A percentile compares a stretch with the other conserved stretches of the same genome.
Evolutionary conservation across 345 rosid genomes (phyloP).

Genomic region (Combretum micranthum): DNA sequence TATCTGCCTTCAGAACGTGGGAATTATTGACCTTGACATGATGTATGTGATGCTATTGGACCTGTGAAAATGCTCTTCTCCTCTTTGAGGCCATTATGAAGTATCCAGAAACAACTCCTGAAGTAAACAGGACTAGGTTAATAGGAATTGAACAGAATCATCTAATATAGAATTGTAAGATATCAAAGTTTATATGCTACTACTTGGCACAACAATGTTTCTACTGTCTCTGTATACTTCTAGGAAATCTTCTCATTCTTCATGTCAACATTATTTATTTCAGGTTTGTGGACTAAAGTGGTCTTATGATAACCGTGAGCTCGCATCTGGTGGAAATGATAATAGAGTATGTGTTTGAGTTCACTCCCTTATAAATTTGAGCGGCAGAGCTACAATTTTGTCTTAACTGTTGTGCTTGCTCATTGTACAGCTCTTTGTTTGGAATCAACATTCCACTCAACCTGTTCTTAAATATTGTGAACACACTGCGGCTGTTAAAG

Average conservation of each 20-base stretch:
- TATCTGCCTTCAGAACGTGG: too few relatives aligned
- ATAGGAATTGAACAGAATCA: too few relatives aligned
- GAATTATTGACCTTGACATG: too few relatives aligned
- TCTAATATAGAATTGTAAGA: neutral
- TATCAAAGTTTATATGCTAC: constrained; percentile 2
- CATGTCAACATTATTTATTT: constrained; percentile 9
- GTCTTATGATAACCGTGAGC: constrained; percentile 95
- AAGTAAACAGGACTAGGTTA: too few relatives aligned
- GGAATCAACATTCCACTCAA: constrained; percentile 95
- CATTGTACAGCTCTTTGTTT: constrained; percentile 72
- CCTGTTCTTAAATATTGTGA: constrained; percentile 86
- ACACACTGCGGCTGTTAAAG: constrained; percentile 98
- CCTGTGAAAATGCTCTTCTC: too few relatives aligned
- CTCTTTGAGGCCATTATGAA: too few relatives aligned
- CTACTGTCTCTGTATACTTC: too few relatives aligned
- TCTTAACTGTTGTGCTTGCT: constrained; percentile 6
- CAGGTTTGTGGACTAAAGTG: constrained; percentile 96
- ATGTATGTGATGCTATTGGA: too few relatives aligned
- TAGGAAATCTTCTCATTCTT: too few relatives aligned
- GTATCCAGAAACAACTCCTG: too few relatives aligned
- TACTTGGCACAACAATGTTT: neutral
- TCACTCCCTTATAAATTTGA: neutral
- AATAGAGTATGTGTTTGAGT: constrained; percentile 49
- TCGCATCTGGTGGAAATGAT: constrained; percentile 99
- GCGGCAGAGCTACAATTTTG: neutral